Conservation (phyloP, 345 rosid genomes). For the Pistacia vera region DNA sequence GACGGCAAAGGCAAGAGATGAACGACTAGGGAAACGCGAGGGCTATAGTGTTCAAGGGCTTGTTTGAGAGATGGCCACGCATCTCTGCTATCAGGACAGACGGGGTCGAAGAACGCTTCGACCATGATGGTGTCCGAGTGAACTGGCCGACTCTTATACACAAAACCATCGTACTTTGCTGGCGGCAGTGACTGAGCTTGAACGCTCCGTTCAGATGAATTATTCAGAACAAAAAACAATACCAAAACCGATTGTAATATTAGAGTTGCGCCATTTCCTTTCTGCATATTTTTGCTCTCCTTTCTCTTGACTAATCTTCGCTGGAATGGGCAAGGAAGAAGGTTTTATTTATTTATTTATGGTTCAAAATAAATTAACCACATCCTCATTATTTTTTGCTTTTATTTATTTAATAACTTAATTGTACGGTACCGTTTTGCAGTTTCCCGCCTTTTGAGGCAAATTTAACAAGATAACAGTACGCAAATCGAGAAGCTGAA, state of each 20-base stretch:
- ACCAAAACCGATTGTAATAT: constrained; percentile 17
- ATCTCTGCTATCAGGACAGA: constrained; percentile 87
- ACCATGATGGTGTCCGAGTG: constrained; percentile 51
- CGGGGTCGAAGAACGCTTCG: constrained; percentile 91
- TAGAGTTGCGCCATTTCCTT: background rate
- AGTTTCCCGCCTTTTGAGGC: background rate
- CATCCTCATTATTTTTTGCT: too few relatives aligned
- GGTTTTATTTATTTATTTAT: too few relatives aligned
- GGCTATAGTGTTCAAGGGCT: constrained; percentile 62
- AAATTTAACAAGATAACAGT: background rate
- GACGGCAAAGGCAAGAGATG: constrained; percentile 93
- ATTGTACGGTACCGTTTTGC: too few relatives aligned
- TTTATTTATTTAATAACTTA: too few relatives aligned
- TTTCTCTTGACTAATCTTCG: too few relatives aligned
- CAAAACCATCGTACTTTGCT: constrained; percentile 73
- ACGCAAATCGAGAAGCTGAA: background rate
- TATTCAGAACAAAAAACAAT: constrained; percentile 19
- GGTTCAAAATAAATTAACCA: too few relatives aligned
- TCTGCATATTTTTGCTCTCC: constrained; percentile 6
- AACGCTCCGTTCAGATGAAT: constrained; percentile 7
- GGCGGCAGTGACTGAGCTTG: constrained; percentile 78
- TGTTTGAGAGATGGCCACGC: constrained; percentile 81
- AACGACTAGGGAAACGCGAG: constrained; percentile 56
- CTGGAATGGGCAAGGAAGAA: too few relatives aligned
- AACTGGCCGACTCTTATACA: constrained; percentile 35